Evolutionary conservation across 2,329 filamentous ascomycete genomes (phyloP), one percentile per base, ranked within the genome.

Genomic region (Pseudocercospora crystallina): DNA sequence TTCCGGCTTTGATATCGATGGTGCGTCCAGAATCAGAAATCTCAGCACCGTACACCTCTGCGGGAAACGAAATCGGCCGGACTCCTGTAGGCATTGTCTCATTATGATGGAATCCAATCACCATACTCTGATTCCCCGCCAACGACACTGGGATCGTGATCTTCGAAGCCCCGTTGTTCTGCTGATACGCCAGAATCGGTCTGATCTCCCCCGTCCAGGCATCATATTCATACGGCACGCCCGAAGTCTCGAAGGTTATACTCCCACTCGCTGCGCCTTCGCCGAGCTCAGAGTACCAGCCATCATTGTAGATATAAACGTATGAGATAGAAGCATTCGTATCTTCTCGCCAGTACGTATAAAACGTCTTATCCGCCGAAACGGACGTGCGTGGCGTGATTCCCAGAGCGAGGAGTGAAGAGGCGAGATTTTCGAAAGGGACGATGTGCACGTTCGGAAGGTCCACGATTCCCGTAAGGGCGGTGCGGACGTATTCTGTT

Each of bases 291-390:
- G 43, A 32, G 30, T 58, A 49, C 34, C 51, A 51, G 64, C 71
- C 34, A 42, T 75, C 70, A 49, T 73, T 73, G 62, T 71, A 75
- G 8, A 77, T 45, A 48, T 63, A 76, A 8, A 71, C 61, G 50
- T 75, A 76, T 26, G 71, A 65, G 4, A 61, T 61, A 5, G 43
- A 47, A 1, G 38, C 48, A 2, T 51, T 38, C 5, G 51, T 43
- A 31, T 70, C 66, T 9, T 65, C 55, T 4, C 73, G 64, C 67
- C 69, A 72, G 26, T 62, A 58, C 0, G 71, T 69, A 56, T 69
- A 73, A 67, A 67, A 71, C 5, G 65, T 66, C 5, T 52, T 29
- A 38, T 59, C 54, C 5, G 56, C 41, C 12, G 49, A 31, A 8
- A 72, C 47, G 4, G 51, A 46, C 1, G 68, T 61, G 7, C 60